Base-by-base conservation (phyloP, 257 asterid genomes). In the Eustoma russellianum region DNA sequence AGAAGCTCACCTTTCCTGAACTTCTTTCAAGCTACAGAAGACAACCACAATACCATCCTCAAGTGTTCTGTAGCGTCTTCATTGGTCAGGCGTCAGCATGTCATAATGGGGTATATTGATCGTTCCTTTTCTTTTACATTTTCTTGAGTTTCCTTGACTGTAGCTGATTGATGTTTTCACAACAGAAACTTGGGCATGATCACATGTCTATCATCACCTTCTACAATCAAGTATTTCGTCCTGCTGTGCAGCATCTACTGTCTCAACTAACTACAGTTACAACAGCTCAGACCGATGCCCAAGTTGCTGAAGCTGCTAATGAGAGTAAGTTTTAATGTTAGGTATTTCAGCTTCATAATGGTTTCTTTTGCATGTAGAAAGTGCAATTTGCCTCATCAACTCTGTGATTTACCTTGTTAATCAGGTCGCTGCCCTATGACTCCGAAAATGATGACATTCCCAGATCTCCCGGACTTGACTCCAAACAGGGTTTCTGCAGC, bases 401-500 rank as follows among this genome's bases (percentile, higher is more conserved):
- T 40, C 17, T 45, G 46, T 38, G 15, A 2, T 44, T 59, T 46
- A 52, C 65, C 41, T 66, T 62, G 34, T 46, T 49, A 46, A 66
- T 50, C 66, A 85, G 99, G 94, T 61, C 78, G 63, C 66, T 66
- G 71, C 58, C 94, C 93, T 47, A 68, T 88, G 52, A 85, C 99
- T 64, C 99, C 97, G 9, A 88, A 60, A 70, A 40, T 93, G 46
- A 83, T 94, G 48, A 54, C 83, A 10, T 92, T 88, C 77, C 97
- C 99, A 62, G 80, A 71, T 75, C 91, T 92, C 38, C 99, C 99
- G 12, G 97, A 88, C 77, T 85, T 88, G 99, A 88, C 99, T n/a
- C 99, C 97, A 0, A 88, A 86, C 84, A 92, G 85, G 81, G 97
- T 92, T 59, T 88, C 99, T 51, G 79, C 93, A 2, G 74, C 79